Conservation (phyloP, 1,284 basidiomycete species). For the Wolfiporia cocos region DNA sequence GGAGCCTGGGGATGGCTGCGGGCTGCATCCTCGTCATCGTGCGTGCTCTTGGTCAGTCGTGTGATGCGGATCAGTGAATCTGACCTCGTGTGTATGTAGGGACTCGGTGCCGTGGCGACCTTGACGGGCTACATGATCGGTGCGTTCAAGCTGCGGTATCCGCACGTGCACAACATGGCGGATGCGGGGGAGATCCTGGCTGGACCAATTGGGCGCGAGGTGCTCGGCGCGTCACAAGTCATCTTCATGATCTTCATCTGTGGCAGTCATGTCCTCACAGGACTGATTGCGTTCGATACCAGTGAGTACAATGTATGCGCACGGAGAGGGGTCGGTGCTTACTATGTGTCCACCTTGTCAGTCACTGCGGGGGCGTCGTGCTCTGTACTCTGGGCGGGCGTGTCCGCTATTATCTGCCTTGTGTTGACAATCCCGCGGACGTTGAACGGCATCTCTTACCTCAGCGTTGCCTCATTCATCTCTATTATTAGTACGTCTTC, state of each 20-base stretch:
- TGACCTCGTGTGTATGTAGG: slow-evolving; percentile 7
- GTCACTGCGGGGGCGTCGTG: slow-evolving; percentile 27
- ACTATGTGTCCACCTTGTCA: not conserved
- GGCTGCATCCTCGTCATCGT: slow-evolving; percentile 25
- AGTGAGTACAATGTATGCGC: slow-evolving; percentile 15
- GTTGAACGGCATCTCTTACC: slow-evolving; percentile 24
- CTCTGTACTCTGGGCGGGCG: slow-evolving; percentile 25
- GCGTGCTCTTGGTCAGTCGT: not conserved
- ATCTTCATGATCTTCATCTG: slow-evolving; percentile 41
- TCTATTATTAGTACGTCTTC: slow-evolving; percentile 35
- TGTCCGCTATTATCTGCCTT: slow-evolving; percentile 25
- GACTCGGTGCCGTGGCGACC: slow-evolving; percentile 23
- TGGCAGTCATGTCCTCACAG: slow-evolving; percentile 27
- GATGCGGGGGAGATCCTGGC: slow-evolving; percentile 49
- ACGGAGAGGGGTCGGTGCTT: no score
- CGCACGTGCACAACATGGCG: slow-evolving; percentile 30
- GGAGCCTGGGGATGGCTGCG: slow-evolving; percentile 24
- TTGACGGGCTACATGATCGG: slow-evolving; percentile 25
- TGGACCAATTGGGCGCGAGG: slow-evolving; percentile 41
- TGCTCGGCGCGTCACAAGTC: slow-evolving; percentile 42
- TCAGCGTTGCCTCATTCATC: slow-evolving; percentile 26
- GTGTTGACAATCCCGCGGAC: slow-evolving; percentile 25
- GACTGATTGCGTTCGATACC: slow-evolving; percentile 29
- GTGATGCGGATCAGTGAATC: not conserved
- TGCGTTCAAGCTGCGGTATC: slow-evolving; percentile 25